Evolutionary conservation across 2,329 filamentous ascomycete genomes (phyloP).

Genomic region (Dactylellina drechsleri): DNA sequence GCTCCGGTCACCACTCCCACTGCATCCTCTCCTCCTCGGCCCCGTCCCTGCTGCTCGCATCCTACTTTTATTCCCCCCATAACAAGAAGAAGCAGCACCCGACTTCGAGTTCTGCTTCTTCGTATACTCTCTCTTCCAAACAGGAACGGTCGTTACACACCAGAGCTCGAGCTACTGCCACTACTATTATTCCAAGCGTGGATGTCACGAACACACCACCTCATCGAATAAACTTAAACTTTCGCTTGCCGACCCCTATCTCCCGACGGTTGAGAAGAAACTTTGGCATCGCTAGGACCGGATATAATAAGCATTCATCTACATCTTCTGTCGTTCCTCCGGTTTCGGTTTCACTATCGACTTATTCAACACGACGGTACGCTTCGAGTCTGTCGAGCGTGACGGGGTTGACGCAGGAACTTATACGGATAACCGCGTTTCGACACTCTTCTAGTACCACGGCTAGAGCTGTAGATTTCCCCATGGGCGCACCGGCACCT

Average conservation of each 20-base stretch:
- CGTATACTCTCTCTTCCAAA: conserved; percentile 15
- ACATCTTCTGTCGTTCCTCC: not conserved
- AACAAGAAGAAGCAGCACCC: not conserved
- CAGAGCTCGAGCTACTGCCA: not conserved
- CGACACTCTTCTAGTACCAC: conserved; percentile 21
- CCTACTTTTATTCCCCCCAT: conserved; percentile 34
- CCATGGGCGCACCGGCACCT: conserved; percentile 40
- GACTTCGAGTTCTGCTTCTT: conserved; percentile 1
- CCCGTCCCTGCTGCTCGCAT: conserved; percentile 39
- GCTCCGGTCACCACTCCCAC: conserved; percentile 11
- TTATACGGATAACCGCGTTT: conserved; percentile 41
- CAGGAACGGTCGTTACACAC: conserved; percentile 37
- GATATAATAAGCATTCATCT: not conserved
- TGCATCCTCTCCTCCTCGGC: conserved; percentile 8
- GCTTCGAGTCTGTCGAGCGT: conserved; percentile 39
- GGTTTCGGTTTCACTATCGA: too few relatives aligned
- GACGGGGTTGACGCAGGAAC: conserved; percentile 45
- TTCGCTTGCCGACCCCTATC: not conserved
- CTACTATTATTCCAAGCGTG: not conserved
- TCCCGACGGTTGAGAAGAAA: not conserved
- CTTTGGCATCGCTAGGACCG: too few relatives aligned
- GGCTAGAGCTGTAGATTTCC: conserved; percentile 7
- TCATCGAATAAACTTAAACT: conserved; percentile 4
- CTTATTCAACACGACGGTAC: conserved; percentile 2
- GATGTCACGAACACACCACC: not conserved